These are phyloP conservation scores for Pisolithus marmoratus DNA, from an alignment of 768 basidiomycete genomes.

Conservation along the genomic window DNA sequence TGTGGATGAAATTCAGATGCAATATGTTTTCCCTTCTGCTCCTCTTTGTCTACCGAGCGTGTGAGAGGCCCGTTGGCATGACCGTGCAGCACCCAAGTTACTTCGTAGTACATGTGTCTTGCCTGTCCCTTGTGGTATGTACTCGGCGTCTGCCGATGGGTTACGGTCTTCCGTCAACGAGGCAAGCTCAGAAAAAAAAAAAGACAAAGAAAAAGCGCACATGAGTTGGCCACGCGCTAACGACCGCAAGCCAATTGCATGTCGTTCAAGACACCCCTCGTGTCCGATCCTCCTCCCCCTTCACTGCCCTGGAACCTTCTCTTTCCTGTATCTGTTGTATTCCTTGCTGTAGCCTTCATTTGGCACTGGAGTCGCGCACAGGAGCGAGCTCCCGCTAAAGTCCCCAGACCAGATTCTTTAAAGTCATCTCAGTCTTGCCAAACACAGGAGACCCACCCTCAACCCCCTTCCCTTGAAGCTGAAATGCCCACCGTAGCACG, in stretches of 20 bases:
- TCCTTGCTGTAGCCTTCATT: slow-evolving; percentile 6
- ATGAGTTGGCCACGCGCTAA: slow-evolving; percentile 23
- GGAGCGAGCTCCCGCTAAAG: background rate
- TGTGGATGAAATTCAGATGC: too few relatives aligned
- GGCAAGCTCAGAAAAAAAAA: background rate
- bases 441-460: background rate
- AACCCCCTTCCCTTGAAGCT: background rate
- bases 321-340: background rate
- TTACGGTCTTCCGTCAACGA: background rate
- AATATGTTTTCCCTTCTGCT: too few relatives aligned
- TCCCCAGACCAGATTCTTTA: background rate
- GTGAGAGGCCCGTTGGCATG: too few relatives aligned
- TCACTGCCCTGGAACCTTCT: background rate
- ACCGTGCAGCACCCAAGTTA: too few relatives aligned
- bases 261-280: background rate
- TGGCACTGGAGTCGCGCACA: slow-evolving; percentile 2
- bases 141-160: background rate
- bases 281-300: slow-evolving; percentile 9
- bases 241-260: background rate
- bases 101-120: too few relatives aligned
- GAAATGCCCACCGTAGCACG: slow-evolving; percentile 15
- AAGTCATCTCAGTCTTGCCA: background rate
- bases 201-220: slow-evolving; percentile 4
- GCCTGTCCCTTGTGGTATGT: too few relatives aligned
- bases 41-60: too few relatives aligned